Base-by-base conservation (phyloP, 768 basidiomycete species). In the Termitomyces sp. region DNA sequence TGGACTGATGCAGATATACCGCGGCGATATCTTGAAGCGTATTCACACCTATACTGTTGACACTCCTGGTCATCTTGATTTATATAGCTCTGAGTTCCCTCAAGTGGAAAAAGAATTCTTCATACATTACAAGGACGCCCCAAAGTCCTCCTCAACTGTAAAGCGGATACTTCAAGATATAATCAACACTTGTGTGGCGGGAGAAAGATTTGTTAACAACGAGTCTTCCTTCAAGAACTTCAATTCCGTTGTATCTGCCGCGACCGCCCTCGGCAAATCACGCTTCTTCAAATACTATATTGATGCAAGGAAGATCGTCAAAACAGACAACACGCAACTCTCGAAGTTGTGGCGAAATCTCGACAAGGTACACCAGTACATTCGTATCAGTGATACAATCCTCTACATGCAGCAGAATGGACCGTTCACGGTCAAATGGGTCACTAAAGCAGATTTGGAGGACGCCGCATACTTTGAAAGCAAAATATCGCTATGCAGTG, bases 221-320 rank as follows among this genome's bases (percentile, higher is more conserved):
- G 5, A 8, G 28, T 30, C 28, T 18, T 48, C 47, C 16, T 16
- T 18, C 7, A 1, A 18, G 3, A 8, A 16, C 1, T 48, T 48
- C 9, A 0, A 0, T 8, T 9, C 4, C 0, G 3, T 48, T 32
- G 8, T 48, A 8, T 9, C 2, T 8, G 47, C 28, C 2, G 16
- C 16, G 7, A 2, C 16, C 7, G 12, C 28, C 16, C 28, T 48
- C 3, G 28, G 7, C 18, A 18, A 16, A 0, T 48, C 47, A 9
- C 3, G 18, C 3, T 48, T 48, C 18, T 18, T 48, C 5, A 2
- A 9, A 6, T 3, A 30, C 4, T 0, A 30, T 28, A 18, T 8
- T 1, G 7, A 16, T 0, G 3, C 18, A 30, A 5, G 4, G 1
- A 18, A 12, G 0, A 7, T n/a, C 4, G 7, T 4, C 18, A 49